Percentiles rank a stretch among this genome's conserved stretches.
Evolutionary conservation across 1,284 basidiomycete genomes (phyloP).

Genomic region (Coriolopsis trogii): DNA sequence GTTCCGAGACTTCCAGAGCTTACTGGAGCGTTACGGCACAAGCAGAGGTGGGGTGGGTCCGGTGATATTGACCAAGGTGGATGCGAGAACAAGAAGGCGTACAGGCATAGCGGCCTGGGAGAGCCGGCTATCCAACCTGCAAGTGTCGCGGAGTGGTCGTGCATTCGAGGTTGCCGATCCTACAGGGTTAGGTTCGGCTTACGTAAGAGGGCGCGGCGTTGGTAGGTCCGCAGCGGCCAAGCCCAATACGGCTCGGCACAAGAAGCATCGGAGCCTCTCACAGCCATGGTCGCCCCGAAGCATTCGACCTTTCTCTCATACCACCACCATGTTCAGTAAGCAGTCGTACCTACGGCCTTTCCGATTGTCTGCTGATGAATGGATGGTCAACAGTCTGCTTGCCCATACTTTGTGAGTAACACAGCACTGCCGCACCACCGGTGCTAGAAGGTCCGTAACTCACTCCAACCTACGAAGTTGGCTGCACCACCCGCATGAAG

Average conservation of each 20-base stretch:
- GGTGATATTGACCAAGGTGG: not conserved
- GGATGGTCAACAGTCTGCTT: slow-evolving; percentile 43
- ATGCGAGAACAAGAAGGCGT: slow-evolving; percentile 1
- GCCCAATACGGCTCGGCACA: not conserved
- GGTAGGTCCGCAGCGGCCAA: slow-evolving; percentile 17
- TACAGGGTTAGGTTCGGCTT: slow-evolving; percentile 1
- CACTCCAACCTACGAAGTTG: slow-evolving; percentile 41
- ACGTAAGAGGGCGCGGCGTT: slow-evolving; percentile 11
- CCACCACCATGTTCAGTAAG: slow-evolving; percentile 40
- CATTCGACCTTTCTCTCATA: slow-evolving; percentile 3
- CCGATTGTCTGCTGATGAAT: slow-evolving; percentile 5
- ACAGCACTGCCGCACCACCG: not conserved
- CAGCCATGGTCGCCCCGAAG: slow-evolving; percentile 3
- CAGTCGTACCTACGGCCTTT: not conserved
- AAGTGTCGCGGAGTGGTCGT: slow-evolving; percentile 1
- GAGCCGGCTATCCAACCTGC: not conserved
- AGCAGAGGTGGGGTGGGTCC: not conserved
- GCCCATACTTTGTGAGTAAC: slow-evolving; percentile 47
- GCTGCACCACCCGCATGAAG: slow-evolving; percentile 49
- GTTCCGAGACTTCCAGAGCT: too few relatives aligned
- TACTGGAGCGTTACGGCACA: too few relatives aligned
- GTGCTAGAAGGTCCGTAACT: slow-evolving; percentile 4
- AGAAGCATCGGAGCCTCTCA: not conserved
- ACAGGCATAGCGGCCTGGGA: not conserved
- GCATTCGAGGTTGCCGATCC: slow-evolving; percentile 8